Conservation (phyloP, 192 early-diverging fungal species). For the Coemansia sp. region DNA sequence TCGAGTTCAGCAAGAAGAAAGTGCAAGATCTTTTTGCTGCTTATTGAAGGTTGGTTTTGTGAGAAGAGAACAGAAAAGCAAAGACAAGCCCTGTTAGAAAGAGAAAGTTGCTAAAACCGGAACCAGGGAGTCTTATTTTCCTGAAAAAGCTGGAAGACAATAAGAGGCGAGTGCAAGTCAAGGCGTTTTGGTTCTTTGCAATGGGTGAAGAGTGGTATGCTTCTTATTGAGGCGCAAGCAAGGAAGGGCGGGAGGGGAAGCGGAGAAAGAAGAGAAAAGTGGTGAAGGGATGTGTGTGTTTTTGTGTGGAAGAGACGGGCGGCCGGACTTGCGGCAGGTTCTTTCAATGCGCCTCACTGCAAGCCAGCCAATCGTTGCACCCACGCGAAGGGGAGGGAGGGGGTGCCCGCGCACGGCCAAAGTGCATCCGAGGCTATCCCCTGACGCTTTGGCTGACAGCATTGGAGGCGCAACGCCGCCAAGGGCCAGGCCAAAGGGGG, state of each 20-base stretch:
- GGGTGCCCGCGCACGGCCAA: background rate
- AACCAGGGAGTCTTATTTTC: background rate
- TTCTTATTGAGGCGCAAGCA: background rate
- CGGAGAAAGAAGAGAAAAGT: background rate
- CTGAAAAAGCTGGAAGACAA: background rate
- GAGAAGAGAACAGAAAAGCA: background rate
- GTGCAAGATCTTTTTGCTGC: background rate
- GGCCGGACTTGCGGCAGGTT: background rate
- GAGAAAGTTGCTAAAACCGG: background rate
- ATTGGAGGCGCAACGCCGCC: background rate
- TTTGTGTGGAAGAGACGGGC: background rate
- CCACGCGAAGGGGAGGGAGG: background rate
- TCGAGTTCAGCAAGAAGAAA: conserved; percentile 1
- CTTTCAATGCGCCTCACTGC: conserved; percentile 1
- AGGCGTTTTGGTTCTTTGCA: background rate
- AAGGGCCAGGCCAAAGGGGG: background rate
- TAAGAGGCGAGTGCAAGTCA: background rate
- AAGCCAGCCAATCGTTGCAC: background rate
- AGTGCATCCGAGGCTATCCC: background rate
- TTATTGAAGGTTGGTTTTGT: background rate
- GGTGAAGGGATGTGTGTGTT: background rate
- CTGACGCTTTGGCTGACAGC: background rate
- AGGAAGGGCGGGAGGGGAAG: background rate
- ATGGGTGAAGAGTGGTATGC: background rate
- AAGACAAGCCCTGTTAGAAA: background rate